Base-by-base conservation (phyloP, 208 protist species). In the Trypanosoma scelopori region DNA sequence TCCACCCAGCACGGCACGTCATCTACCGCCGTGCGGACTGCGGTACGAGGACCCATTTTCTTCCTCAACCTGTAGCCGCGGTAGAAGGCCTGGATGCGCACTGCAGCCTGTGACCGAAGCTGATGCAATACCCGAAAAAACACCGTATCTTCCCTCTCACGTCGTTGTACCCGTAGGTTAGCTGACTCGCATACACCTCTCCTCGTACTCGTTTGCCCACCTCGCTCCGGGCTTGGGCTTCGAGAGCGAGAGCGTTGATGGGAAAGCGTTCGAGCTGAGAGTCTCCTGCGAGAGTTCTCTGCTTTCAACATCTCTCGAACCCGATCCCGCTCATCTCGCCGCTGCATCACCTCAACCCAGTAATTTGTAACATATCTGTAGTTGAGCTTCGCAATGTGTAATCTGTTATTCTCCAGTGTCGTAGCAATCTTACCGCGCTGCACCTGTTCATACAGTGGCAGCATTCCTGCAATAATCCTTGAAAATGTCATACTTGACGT, bases 21-120 rank as follows among this genome's bases (percentile, higher is more conserved):
- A 32, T 25, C 6, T 30, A n/a, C n/a, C 7, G 6, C 12, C 12
- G 16, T 27, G 13, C 52, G 28, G 7, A 1, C 39, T 41, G 35
- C 5, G 20, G 15, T 32, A 28, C 53, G 35, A 43, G 32, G 9
- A 7, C 23, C 41, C 1, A 35, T 30, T 25, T 42, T n/a, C 39
- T 57, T 70, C 37, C 62, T 53, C 16, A 13, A 45, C 71, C 49
- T 32, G 48, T 81, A 73, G 12, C 81, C 84, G 12, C 90, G 73
- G 65, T 78, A 91, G 22, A 76, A 43, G 0, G 82, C 66, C 65
- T 95, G 90, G 65, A 95, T 90, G 12, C 64, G 68, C n/a, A 71
- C 81, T 12, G 81, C 90, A 9, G 84, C 85, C 1, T 66, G 50
- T 15, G 74, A 55, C 20, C 74, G 75, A 15, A 91, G 69, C 0